These are phyloP conservation scores for Trametes coccinea DNA, from an alignment of 768 basidiomycete species.

Conservation along the genomic window DNA sequence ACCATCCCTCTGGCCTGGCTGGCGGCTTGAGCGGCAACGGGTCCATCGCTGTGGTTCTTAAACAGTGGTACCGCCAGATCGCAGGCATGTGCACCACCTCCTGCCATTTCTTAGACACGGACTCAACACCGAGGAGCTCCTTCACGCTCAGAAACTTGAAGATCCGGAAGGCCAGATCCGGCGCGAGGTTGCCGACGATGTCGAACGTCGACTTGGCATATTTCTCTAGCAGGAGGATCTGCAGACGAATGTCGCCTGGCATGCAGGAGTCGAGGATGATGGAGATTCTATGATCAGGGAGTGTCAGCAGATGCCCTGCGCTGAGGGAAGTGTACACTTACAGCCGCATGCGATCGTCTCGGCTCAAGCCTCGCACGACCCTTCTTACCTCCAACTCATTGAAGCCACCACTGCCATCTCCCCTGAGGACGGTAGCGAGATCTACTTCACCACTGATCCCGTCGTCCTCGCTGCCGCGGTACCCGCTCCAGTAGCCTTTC, in stretches of 20 bases:
- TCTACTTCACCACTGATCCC: slow-evolving; percentile 49
- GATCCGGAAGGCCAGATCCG: slow-evolving; percentile 63
- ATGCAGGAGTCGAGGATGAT: slow-evolving; percentile 71
- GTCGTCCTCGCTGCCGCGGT: slow-evolving; percentile 50
- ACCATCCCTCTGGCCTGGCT: slow-evolving; percentile 71
- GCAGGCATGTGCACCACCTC: slow-evolving; percentile 59
- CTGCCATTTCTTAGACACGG: slow-evolving; percentile 50
- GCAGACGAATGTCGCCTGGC: slow-evolving; percentile 82
- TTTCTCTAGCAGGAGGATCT: slow-evolving; percentile 82
- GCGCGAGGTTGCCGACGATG: slow-evolving; percentile 70
- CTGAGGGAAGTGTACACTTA: slow-evolving; percentile 41
- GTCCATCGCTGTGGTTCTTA: slow-evolving; percentile 70
- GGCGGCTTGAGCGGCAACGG: slow-evolving; percentile 67
- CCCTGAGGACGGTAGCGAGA: slow-evolving; percentile 50
- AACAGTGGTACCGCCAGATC: slow-evolving; percentile 76
- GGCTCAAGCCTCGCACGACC: slow-evolving; percentile 57
- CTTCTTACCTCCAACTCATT: slow-evolving; percentile 70
- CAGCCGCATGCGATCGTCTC: slow-evolving; percentile 75
- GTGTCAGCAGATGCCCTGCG: slow-evolving; percentile 9
- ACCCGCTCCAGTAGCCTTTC: slow-evolving; percentile 75
- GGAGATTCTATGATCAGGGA: slow-evolving; percentile 43
- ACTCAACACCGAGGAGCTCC: slow-evolving; percentile 61
- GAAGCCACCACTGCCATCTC: slow-evolving; percentile 54
- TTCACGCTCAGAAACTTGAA: slow-evolving; percentile 57
- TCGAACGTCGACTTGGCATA: slow-evolving; percentile 84